Conservation (phyloP, 1,284 basidiomycete genomes). For the Puccinia triticina region DNA sequence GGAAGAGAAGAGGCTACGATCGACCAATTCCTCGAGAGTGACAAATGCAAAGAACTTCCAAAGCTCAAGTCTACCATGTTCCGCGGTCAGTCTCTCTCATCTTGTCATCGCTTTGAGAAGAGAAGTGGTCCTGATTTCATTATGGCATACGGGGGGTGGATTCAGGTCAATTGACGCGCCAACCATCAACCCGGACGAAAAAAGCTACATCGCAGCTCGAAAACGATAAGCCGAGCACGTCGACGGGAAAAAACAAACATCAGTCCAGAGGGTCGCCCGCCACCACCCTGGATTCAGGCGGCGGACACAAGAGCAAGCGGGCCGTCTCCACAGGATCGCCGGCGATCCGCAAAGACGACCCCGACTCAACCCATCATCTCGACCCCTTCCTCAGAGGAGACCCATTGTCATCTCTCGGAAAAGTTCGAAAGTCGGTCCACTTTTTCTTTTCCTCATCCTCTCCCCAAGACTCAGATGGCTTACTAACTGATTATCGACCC, state of each 20-base stretch:
- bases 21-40: conserved; percentile 36
- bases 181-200: conserved; percentile 38
- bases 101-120: background rate
- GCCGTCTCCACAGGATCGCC: background rate
- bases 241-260: conserved; percentile 5
- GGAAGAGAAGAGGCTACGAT: conserved; percentile 43
- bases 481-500: background rate
- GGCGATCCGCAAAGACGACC: background rate
- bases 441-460: background rate
- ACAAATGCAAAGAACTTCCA: conserved; percentile 39
- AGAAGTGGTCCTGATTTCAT: no score
- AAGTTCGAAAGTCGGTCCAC: background rate
- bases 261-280: conserved; percentile 10
- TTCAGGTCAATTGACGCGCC: conserved; percentile 42
- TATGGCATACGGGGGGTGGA: background rate
- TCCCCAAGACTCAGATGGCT: background rate
- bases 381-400: conserved; percentile 24
- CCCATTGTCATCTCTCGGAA: background rate
- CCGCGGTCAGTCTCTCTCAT: conserved; percentile 22
- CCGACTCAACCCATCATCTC: background rate
- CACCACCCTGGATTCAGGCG: background rate
- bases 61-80: conserved; percentile 36
- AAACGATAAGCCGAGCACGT: background rate
- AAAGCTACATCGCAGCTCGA: background rate
- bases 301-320: conserved; percentile 7